Base-by-base conservation (phyloP, 2,329 filamentous ascomycete species). In the Diaporthe sp. region DNA sequence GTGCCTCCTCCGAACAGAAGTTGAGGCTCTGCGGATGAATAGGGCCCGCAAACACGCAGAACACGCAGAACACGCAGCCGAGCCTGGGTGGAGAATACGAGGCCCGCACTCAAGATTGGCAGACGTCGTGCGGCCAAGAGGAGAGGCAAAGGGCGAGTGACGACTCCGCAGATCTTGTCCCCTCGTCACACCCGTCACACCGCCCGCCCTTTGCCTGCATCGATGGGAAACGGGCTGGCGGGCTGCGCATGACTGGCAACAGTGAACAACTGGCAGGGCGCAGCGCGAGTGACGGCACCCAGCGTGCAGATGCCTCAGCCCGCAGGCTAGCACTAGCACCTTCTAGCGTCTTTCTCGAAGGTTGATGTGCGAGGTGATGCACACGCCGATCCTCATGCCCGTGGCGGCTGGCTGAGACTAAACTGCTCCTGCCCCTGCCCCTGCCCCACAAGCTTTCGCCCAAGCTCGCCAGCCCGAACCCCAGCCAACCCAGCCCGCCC, bases 311-410 rank as follows among this genome's bases (percentile, higher is more conserved):
- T 47, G 44, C 25, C 15, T 15, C 58, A 42, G 15, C 13, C 25
- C 9, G 27, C 42, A 47, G 44, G 19, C 30, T 66, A 32, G 35
- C 13, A 66, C 25, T 30, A n/a, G n/a, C n/a, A n/a, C 37, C 37
- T 61, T 61, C 63, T 66, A 66, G 63, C 63, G 63, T 44, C 6
- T 32, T 66, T 66, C 63, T 66, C n/a, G 63, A 47, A 51, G 47
- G 42, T 8, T n/a, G 63, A 27, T 50, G 30, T 12, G 47, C 44
- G 19, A n/a, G n/a, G n/a, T n/a, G n/a, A n/a, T n/a, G n/a, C n/a
- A 37, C 44, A n/a, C 27, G 63, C 42, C n/a, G 63, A 66, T 66
- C 61, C 17, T 25, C 30, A 47, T 61, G 27, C 42, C 10, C 9
- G 25, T 32, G 27, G 59, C 39, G 59, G 39, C 37, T 35, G 61